These are phyloP conservation scores for Dactylellina leptospora DNA, from an alignment of 2,329 filamentous ascomycete genomes.

Conservation along the genomic window DNA sequence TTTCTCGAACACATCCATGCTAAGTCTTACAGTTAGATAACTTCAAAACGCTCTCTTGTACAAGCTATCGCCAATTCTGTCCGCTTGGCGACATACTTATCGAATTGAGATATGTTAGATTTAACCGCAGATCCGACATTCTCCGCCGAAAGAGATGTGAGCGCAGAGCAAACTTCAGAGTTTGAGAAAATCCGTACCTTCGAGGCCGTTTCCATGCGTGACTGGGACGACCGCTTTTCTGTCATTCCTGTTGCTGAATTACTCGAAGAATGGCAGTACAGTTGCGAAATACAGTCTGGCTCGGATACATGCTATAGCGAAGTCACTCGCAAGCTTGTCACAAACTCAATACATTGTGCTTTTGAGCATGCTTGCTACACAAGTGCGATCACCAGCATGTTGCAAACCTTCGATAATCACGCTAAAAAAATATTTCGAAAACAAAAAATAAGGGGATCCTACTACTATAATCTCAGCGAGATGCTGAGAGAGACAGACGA, in stretches of 20 bases:
- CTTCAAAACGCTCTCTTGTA: neutral
- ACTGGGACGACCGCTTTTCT: neutral
- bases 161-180: neutral
- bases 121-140: neutral
- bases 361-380: neutral
- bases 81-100: neutral
- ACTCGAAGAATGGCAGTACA: neutral
- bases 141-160: neutral
- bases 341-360: neutral
- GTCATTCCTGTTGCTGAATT: neutral
- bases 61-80: neutral
- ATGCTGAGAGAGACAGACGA: neutral
- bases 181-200: neutral
- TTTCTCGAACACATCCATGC: neutral
- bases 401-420: neutral
- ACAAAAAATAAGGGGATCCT: neutral
- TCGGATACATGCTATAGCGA: neutral
- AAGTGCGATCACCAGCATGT: neutral
- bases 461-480: neutral
- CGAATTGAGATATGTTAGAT: neutral
- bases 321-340: neutral
- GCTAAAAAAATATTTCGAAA: neutral
- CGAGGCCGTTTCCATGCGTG: neutral
- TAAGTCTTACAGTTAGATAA: neutral
- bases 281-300: neutral